phyloP scores from a whole-genome alignment of 257 asterid species.

The Penstemon newberryi region DNA sequence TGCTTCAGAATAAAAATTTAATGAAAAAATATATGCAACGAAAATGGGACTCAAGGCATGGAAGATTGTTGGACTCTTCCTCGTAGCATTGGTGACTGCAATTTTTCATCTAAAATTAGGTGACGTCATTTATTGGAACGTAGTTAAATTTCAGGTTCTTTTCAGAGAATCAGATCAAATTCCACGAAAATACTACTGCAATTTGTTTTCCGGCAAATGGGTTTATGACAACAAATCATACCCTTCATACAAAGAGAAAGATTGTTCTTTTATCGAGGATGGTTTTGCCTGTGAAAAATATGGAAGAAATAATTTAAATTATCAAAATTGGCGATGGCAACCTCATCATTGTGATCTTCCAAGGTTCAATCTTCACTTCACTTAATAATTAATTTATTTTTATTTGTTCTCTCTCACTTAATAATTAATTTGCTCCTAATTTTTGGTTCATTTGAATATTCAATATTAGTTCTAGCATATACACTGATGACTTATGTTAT shows the following conservation, averaged over 20 bases:
- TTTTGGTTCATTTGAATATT: too few species aligned
- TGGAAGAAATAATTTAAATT: slow-evolving; percentile 51
- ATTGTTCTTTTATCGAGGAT: slow-evolving; percentile 45
- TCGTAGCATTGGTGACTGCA: slow-evolving; percentile 10
- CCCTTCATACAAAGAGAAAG: slow-evolving; percentile 47
- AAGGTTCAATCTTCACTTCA: slow-evolving; percentile 30
- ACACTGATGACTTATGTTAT: too few species aligned
- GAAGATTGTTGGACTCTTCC: slow-evolving; percentile 8
- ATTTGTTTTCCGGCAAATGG: slow-evolving; percentile 53
- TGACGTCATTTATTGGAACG: background rate
- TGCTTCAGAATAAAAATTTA: too few species aligned
- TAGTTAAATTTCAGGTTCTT: background rate
- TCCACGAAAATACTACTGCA: slow-evolving; percentile 7
- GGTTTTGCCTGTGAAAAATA: slow-evolving; percentile 47
- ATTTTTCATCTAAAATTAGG: background rate
- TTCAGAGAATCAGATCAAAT: background rate
- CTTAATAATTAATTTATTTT: background rate
- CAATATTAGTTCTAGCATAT: too few species aligned
- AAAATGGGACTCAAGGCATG: too few species aligned
- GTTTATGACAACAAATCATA: slow-evolving; percentile 44
- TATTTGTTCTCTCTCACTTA: background rate
- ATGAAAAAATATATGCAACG: too few species aligned
- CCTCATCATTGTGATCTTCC: slow-evolving; percentile 59
- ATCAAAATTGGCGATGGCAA: slow-evolving; percentile 71
- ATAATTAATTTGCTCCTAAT: too few species aligned